Percentiles rank a stretch among this genome's conserved stretches.
Conservation (phyloP, 2,329 filamentous ascomycete genomes). For the Fusarium longipes region DNA sequence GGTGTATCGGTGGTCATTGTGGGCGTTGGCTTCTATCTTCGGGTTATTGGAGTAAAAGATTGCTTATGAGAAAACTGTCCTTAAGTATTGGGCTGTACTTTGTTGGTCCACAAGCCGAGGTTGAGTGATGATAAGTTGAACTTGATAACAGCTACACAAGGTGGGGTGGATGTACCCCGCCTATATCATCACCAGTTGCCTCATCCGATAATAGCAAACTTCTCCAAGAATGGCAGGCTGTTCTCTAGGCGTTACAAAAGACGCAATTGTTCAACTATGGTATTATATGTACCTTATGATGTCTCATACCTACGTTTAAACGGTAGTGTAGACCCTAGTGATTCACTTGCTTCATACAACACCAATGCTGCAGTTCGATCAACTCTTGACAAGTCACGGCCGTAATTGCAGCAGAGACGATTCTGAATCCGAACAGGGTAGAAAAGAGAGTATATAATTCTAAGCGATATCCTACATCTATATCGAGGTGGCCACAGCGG, state of each 20-base stretch:
- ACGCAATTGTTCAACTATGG: neutral
- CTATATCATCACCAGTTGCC: constrained; percentile 25
- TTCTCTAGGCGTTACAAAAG: neutral
- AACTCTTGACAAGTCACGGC: neutral
- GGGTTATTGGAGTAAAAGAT: rapidly evolving
- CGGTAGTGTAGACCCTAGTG: neutral
- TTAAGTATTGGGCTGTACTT: too few relatives aligned
- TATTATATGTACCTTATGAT: too few relatives aligned
- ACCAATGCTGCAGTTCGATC: neutral
- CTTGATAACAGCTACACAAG: constrained; percentile 25
- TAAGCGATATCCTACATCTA: constrained; percentile 15
- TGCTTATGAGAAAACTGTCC: neutral
- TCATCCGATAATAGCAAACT: constrained; percentile 7
- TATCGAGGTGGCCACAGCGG: constrained; percentile 9
- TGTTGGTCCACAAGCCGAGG: constrained; percentile 4
- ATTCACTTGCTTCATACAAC: neutral
- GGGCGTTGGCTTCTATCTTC: neutral
- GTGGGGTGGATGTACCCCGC: constrained; percentile 43
- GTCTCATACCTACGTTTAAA: neutral
- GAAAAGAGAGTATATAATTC: neutral
- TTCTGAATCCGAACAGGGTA: neutral
- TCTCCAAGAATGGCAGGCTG: neutral
- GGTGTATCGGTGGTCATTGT: constrained; percentile 34
- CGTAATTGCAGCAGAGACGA: neutral
- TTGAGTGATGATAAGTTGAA: constrained; percentile 24